phyloP scores from a whole-genome alignment of 2,329 filamentous ascomycete genomes.

The Trichoderma lentiforme region DNA sequence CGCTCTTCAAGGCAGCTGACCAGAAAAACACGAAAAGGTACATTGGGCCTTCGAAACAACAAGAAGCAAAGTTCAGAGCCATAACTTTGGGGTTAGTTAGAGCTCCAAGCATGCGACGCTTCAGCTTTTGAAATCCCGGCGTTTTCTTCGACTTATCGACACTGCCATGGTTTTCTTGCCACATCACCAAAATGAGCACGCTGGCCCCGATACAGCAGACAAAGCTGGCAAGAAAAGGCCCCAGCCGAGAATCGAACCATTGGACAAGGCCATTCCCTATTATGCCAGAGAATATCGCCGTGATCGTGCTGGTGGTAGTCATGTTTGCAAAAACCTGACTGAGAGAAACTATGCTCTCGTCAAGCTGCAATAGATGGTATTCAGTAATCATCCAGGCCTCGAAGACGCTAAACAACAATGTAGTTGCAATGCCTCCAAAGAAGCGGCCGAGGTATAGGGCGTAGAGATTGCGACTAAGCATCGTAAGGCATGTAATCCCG shows the following conservation, averaged over 20 bases:
- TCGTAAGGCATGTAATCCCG: constrained; percentile 49
- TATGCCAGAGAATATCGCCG: constrained; percentile 53
- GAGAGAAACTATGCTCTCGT: constrained; percentile 41
- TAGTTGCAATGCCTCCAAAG: constrained; percentile 54
- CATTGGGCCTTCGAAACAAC: constrained; percentile 59
- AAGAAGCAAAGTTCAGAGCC: constrained; percentile 50
- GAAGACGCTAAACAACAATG: constrained; percentile 56
- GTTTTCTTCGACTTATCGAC: not conserved
- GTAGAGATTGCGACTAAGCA: constrained; percentile 41
- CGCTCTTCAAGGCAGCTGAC: constrained; percentile 51
- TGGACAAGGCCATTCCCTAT: constrained; percentile 50
- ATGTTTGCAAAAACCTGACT: constrained; percentile 51
- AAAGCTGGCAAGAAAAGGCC: constrained; percentile 50
- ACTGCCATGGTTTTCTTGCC: constrained; percentile 30
- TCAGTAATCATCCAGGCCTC: constrained; percentile 61
- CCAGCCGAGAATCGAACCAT: constrained; percentile 45
- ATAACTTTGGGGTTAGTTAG: constrained; percentile 37
- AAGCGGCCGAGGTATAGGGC: constrained; percentile 53
- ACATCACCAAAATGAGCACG: constrained; percentile 41
- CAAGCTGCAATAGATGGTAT: constrained; percentile 46
- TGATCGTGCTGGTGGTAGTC: constrained; percentile 51
- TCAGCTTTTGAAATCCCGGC: not conserved
- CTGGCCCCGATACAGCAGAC: constrained; percentile 38
- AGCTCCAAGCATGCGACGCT: not conserved
- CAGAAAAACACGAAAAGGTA: constrained; percentile 64